A percentile compares a stretch with the other conserved stretches of the same genome.
Evolutionary conservation across 768 basidiomycete genomes (phyloP).

Genomic region (Suillus brevipes): DNA sequence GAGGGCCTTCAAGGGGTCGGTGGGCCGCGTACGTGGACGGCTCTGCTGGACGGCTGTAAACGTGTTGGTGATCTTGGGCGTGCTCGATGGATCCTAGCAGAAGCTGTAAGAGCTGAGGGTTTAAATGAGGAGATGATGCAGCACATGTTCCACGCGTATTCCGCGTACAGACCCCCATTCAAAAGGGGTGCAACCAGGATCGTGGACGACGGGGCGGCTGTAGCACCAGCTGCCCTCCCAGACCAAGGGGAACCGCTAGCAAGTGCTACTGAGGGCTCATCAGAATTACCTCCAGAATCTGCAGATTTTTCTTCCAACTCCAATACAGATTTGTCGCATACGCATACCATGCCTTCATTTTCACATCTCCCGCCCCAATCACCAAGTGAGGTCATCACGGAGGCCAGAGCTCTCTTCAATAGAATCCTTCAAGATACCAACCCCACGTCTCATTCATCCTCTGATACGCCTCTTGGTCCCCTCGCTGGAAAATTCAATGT

Average conservation of each 20-base stretch:
- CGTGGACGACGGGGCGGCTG: slow-evolving; percentile 27
- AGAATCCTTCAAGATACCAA: slow-evolving; percentile 51
- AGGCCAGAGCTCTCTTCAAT: slow-evolving; percentile 65
- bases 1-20: slow-evolving; percentile 21
- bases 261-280: slow-evolving; percentile 9
- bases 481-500: slow-evolving; percentile 57
- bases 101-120: slow-evolving; percentile 47
- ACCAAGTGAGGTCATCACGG: slow-evolving; percentile 66
- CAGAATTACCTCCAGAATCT: slow-evolving; percentile 4
- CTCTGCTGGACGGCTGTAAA: slow-evolving; percentile 89
- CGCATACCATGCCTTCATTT: slow-evolving; percentile 21
- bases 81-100: slow-evolving; percentile 88
- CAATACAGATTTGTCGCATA: slow-evolving; percentile 3
- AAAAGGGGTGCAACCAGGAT: slow-evolving; percentile 49
- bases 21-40: slow-evolving; percentile 71
- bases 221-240: slow-evolving; percentile 2
- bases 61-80: slow-evolving; percentile 79
- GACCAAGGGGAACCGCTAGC: background rate
- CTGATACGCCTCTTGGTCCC: slow-evolving; percentile 5
- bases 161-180: slow-evolving; percentile 75
- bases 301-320: background rate
- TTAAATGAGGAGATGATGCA: slow-evolving; percentile 73
- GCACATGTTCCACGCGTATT: slow-evolving; percentile 87
- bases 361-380: slow-evolving; percentile 72
- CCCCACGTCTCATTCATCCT: slow-evolving; percentile 6